Conservation (phyloP, 2,329 filamentous ascomycete species). For the Pyricularia sp. region DNA sequence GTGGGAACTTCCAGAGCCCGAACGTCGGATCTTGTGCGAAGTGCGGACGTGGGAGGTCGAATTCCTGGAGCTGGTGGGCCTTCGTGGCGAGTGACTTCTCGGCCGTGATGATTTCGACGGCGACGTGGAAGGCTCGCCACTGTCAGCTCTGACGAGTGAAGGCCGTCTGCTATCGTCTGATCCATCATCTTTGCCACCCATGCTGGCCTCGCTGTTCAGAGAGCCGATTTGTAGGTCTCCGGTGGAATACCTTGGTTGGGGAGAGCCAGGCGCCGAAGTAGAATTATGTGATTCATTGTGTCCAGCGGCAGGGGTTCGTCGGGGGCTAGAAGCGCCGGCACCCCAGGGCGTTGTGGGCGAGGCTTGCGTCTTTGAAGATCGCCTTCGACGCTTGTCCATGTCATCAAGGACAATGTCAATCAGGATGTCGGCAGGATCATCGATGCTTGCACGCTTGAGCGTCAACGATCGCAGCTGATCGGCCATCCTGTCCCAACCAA, state of each 20-base stretch:
- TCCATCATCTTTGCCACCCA: slow-evolving; percentile 30
- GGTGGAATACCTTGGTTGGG: slow-evolving; percentile 36
- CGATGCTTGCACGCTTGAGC: slow-evolving; percentile 76
- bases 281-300: slow-evolving; percentile 60
- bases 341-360: slow-evolving; percentile 69
- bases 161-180: slow-evolving; percentile 27
- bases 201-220: slow-evolving; percentile 40
- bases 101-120: slow-evolving; percentile 40
- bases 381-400: slow-evolving; percentile 81
- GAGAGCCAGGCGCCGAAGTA: slow-evolving; percentile 58
- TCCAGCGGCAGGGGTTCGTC: slow-evolving; percentile 52
- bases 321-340: slow-evolving; percentile 40
- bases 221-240: slow-evolving; percentile 51
- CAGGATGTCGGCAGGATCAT: slow-evolving; percentile 83
- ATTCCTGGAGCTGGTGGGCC: slow-evolving; percentile 68
- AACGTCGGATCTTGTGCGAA: slow-evolving; percentile 70
- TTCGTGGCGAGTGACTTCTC: slow-evolving; percentile 72
- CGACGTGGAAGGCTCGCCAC: slow-evolving; percentile 33
- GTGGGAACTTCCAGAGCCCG: slow-evolving; percentile 86
- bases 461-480: slow-evolving; percentile 87
- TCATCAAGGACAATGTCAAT: slow-evolving; percentile 94
- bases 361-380: slow-evolving; percentile 76
- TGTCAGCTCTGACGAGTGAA: slow-evolving; percentile 36
- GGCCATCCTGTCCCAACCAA: slow-evolving; percentile 89
- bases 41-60: slow-evolving; percentile 57